These are phyloP conservation scores for Coemansia sp. DNA, from an alignment of 192 early-diverging fungal genomes.

Conservation along the genomic window DNA sequence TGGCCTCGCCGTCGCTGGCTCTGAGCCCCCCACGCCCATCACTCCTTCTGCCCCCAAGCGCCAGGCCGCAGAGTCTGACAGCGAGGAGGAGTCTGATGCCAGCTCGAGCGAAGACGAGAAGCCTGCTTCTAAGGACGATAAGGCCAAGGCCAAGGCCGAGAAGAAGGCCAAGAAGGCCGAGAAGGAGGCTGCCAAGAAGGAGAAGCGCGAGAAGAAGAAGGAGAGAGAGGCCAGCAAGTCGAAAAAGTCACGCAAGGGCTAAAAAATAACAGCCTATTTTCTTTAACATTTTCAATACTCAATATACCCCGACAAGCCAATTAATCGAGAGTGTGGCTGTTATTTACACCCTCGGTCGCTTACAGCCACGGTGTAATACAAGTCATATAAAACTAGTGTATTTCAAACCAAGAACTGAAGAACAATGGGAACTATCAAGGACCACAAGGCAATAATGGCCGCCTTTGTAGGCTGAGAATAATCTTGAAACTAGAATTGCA, in stretches of 20 bases:
- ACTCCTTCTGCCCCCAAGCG: conserved; percentile 24
- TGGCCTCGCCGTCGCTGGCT: neutral
- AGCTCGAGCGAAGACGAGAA: conserved; percentile 28
- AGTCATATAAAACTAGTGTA: too few relatives aligned
- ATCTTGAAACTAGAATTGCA: too few relatives aligned
- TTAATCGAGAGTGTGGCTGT: too few relatives aligned
- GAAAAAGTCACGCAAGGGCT: conserved; percentile 46
- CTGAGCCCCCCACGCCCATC: neutral
- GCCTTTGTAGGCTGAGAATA: too few relatives aligned
- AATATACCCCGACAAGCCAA: neutral
- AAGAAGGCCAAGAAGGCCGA: conserved; percentile 33
- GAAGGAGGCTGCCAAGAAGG: conserved; percentile 38
- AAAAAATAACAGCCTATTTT: neutral
- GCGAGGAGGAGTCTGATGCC: conserved; percentile 34
- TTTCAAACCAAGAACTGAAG: too few relatives aligned
- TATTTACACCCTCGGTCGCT: too few relatives aligned
- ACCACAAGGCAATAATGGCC: too few relatives aligned
- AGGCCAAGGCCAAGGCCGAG: conserved; percentile 14
- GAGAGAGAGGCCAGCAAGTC: conserved; percentile 37
- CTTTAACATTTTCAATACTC: too few relatives aligned
- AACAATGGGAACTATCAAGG: too few relatives aligned
- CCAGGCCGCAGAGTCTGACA: conserved; percentile 36
- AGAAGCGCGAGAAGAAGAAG: conserved; percentile 37
- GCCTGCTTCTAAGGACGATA: conserved; percentile 7
- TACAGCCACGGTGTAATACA: too few relatives aligned